phyloP scores from a whole-genome alignment of 441 rosid species.

The Erysimum cheiri region DNA sequence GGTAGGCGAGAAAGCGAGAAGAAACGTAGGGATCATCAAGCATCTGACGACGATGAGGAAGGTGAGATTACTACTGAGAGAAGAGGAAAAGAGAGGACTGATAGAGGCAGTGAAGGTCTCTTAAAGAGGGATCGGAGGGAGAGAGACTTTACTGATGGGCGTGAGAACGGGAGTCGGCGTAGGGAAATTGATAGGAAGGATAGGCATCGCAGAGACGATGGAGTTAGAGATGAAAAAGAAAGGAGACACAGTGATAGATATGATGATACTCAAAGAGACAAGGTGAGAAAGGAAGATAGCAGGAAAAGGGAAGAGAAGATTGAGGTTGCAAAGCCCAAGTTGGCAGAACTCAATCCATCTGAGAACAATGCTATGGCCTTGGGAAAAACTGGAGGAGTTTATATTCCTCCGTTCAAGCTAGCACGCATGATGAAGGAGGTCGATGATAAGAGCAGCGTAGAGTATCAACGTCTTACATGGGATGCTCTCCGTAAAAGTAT shows the following conservation, averaged over 20 bases:
- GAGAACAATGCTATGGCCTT: slow-evolving; percentile 45
- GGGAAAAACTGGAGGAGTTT: slow-evolving; percentile 85
- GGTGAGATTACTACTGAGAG: slow-evolving; percentile 41
- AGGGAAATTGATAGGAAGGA: slow-evolving; percentile 46
- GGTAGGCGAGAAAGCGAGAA: slow-evolving; percentile 37
- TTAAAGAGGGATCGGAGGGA: slow-evolving; percentile 43
- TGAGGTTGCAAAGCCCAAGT: slow-evolving; percentile 48
- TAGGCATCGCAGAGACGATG: slow-evolving; percentile 45
- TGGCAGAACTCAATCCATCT: slow-evolving; percentile 51
- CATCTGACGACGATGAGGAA: slow-evolving; percentile 44
- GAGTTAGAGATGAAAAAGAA: slow-evolving; percentile 43
- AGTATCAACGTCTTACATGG: slow-evolving; percentile 93
- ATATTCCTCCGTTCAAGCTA: slow-evolving; percentile 88
- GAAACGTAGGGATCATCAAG: slow-evolving; percentile 32
- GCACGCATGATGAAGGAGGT: slow-evolving; percentile 92
- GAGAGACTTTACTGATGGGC: slow-evolving; percentile 42
- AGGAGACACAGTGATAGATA: slow-evolving; percentile 40
- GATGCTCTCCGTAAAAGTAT: slow-evolving; percentile 95
- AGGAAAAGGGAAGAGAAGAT: slow-evolving; percentile 48
- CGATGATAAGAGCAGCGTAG: slow-evolving; percentile 77
- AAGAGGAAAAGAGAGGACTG: slow-evolving; percentile 28
- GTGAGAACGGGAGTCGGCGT: slow-evolving; percentile 44
- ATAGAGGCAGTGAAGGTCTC: slow-evolving; percentile 25
- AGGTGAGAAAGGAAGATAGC: slow-evolving; percentile 44
- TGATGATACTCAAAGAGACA: slow-evolving; percentile 46